phyloP scores from a whole-genome alignment of 1,284 basidiomycete species.

The Porogramme epimiltina region DNA sequence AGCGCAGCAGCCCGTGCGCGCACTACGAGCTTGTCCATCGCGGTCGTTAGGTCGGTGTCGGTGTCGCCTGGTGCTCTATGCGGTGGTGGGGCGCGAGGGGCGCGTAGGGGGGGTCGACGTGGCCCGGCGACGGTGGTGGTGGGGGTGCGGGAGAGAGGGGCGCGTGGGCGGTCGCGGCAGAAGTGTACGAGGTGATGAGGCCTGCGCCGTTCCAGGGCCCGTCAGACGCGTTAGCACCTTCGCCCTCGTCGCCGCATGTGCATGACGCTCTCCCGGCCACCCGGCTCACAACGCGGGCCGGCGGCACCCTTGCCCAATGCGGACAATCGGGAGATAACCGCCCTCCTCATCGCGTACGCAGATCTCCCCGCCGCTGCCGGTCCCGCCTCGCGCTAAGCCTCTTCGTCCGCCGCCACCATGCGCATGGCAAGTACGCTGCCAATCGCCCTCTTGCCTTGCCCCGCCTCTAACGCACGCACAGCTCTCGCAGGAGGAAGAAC shows the following conservation, averaged over 20 bases:
- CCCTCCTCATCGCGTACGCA: no score
- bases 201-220: no score
- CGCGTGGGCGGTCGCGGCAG: no score
- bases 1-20: conserved; percentile 2
- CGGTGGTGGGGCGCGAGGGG: background rate
- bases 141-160: no score
- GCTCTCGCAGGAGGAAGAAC: conserved; percentile 80
- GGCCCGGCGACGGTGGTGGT: no score
- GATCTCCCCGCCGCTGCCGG: no score
- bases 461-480: conserved; percentile 27
- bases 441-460: background rate
- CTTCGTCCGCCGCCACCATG: conserved; percentile 37
- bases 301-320: background rate
- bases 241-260: background rate
- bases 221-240: background rate
- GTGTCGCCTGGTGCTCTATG: background rate
- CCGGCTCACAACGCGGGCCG: conserved; percentile 1
- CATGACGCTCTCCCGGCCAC: background rate
- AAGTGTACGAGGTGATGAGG: no score
- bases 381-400: no score
- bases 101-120: no score
- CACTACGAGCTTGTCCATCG: conserved; percentile 9
- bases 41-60: background rate
- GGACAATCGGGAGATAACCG: no score
- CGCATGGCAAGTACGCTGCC: conserved; percentile 49